These are phyloP conservation scores for Scedosporium apiospermum DNA, from an alignment of 2,329 filamentous ascomycete genomes.

Conservation along the genomic window DNA sequence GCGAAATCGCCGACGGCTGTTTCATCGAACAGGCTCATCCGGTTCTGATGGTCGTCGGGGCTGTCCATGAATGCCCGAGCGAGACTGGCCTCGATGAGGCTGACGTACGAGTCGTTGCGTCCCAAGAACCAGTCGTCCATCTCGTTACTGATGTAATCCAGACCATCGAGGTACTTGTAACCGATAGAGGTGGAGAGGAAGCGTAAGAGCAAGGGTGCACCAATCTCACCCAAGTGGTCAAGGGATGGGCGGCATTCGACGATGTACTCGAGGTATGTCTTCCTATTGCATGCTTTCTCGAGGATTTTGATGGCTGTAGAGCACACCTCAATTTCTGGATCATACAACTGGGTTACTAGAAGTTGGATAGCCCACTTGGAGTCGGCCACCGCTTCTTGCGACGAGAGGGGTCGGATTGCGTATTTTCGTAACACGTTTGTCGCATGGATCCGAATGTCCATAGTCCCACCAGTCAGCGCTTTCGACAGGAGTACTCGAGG, in stretches of 20 bases:
- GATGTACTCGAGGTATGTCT: constrained; percentile 84
- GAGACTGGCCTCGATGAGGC: constrained; percentile 89
- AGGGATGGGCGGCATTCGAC: constrained; percentile 91
- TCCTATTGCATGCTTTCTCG: constrained; percentile 93
- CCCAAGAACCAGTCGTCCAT: constrained; percentile 99
- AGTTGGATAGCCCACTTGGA: constrained; percentile 95
- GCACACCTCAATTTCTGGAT: constrained; percentile 93
- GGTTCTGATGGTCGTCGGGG: constrained; percentile 46
- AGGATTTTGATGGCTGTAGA: constrained; percentile 94
- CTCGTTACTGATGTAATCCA: constrained; percentile 98
- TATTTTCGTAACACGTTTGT: constrained; percentile 84
- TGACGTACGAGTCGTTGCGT: constrained; percentile 92
- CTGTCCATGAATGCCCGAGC: constrained; percentile 72
- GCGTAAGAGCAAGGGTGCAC: constrained; percentile 80
- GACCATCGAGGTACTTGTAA: constrained; percentile 91
- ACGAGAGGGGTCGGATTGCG: constrained; percentile 42
- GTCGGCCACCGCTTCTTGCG: constrained; percentile 42
- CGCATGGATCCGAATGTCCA: constrained; percentile 82
- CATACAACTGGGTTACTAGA: constrained; percentile 96
- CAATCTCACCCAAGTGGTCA: constrained; percentile 93
- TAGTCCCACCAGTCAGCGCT: constrained; percentile 82
- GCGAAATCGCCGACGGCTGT: constrained; percentile 37
- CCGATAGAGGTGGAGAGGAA: constrained; percentile 95
- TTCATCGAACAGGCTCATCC: constrained; percentile 49
- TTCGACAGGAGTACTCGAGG: constrained; percentile 89